A percentile compares a stretch with the other conserved stretches of the same genome.
phyloP scores from a whole-genome alignment of 257 asterid species.

The Verbascum thapsus region DNA sequence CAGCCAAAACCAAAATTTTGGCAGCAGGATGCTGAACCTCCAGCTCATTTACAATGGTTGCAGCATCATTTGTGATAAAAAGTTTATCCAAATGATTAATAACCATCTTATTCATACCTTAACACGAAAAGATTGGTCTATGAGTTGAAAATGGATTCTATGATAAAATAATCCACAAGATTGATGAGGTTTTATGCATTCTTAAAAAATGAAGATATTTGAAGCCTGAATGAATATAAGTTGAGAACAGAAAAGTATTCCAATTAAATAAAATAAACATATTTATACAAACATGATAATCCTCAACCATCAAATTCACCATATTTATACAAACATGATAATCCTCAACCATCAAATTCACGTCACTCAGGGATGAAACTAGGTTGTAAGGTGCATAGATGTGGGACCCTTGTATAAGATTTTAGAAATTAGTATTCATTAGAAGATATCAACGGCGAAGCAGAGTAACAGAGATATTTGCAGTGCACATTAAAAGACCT shows the following conservation, averaged over 20 bases:
- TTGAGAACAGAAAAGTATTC: no score
- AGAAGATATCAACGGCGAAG: no score
- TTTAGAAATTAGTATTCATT: no score
- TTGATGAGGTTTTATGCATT: neutral
- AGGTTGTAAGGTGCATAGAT: no score
- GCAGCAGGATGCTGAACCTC: conserved; percentile 99
- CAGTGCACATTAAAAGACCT: no score
- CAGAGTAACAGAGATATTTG: no score
- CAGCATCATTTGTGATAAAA: conserved; percentile 95
- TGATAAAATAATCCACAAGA: neutral
- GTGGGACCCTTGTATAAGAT: no score
- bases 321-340: no score
- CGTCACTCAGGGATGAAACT: conserved; percentile 1
- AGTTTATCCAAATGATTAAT: conserved; percentile 95
- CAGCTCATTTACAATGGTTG: conserved; percentile 87
- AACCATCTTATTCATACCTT: conserved; percentile 99
- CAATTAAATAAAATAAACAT: no score
- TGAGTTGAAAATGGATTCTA: conserved; percentile 3
- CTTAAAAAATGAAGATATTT: no score
- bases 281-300: neutral
- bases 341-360: neutral
- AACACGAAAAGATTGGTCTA: conserved; percentile 14
- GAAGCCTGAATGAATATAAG: no score
- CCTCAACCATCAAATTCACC: neutral
- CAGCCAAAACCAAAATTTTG: conserved; percentile 92